A percentile compares a stretch with the other conserved stretches of the same genome.
These are phyloP conservation scores for Hysterangium stoloniferum DNA, from an alignment of 768 basidiomycete genomes.

Conservation along the genomic window DNA sequence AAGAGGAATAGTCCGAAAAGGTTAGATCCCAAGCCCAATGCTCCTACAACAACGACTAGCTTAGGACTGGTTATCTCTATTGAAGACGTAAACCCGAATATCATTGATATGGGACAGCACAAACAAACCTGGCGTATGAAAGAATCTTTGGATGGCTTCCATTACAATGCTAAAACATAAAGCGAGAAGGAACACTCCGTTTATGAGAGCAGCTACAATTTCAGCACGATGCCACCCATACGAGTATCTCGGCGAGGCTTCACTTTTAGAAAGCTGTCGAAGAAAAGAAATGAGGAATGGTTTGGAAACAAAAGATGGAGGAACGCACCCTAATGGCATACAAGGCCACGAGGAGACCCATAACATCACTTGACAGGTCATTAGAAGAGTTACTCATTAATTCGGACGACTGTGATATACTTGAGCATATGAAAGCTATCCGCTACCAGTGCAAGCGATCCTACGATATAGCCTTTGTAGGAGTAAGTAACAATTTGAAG, in stretches of 20 bases:
- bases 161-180: conserved; percentile 93
- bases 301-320: conserved; percentile 8
- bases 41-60: conserved; percentile 85
- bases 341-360: conserved; percentile 90
- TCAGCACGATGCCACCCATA: conserved; percentile 99
- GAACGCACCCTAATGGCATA: conserved; percentile 77
- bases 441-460: conserved; percentile 89
- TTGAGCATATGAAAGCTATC: conserved; percentile 99
- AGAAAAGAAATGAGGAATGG: no score
- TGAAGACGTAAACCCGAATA: conserved; percentile 6
- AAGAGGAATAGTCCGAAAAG: conserved; percentile 90
- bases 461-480: conserved; percentile 80
- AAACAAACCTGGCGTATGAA: conserved; percentile 64
- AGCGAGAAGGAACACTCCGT: conserved; percentile 94
- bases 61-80: conserved; percentile 84
- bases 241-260: conserved; percentile 68
- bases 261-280: conserved; percentile 56
- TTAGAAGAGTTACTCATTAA: conserved; percentile 11
- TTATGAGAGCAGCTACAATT: conserved; percentile 89
- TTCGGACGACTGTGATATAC: conserved; percentile 36
- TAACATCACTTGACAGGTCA: conserved; percentile 67
- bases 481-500: conserved; percentile 11
- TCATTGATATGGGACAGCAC: neutral
- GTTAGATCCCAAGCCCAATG: conserved; percentile 83
- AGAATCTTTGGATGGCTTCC: conserved; percentile 88